A percentile compares a stretch with the other conserved stretches of the same genome.
These are phyloP conservation scores for Blastobotrys indianensis DNA, from an alignment of 1,139 yeast species.

Conservation along the genomic window DNA sequence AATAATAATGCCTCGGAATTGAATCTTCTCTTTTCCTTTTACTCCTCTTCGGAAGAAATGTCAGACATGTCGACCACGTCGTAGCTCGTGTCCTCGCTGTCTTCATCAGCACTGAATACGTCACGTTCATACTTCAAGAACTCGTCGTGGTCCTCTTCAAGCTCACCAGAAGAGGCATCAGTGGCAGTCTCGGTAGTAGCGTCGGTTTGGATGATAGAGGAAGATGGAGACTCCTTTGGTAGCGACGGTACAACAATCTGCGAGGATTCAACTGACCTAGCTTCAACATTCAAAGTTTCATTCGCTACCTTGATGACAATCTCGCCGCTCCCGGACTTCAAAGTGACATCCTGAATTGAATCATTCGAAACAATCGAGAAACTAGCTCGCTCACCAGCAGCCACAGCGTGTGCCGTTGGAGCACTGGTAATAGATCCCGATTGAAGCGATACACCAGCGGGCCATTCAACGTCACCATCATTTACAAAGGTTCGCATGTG, in stretches of 20 bases:
- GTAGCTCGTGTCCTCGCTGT: slow-evolving; percentile 13
- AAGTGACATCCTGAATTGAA: no score
- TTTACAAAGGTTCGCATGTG: slow-evolving; percentile 6
- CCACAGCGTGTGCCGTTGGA: background rate
- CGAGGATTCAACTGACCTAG: slow-evolving; percentile 14
- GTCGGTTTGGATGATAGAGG: slow-evolving; percentile 6
- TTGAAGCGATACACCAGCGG: slow-evolving; percentile 7
- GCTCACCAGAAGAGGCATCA: background rate
- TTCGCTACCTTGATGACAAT: slow-evolving; percentile 1
- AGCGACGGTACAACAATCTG: slow-evolving; percentile 23
- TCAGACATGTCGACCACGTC: slow-evolving; percentile 19
- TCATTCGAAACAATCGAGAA: background rate
- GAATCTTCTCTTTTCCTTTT: background rate
- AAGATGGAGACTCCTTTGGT: slow-evolving; percentile 19
- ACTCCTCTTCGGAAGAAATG: slow-evolving; percentile 13
- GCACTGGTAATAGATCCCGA: background rate
- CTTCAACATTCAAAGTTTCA: background rate
- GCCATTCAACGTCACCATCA: slow-evolving; percentile 8
- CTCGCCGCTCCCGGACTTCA: no score
- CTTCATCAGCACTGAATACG: slow-evolving; percentile 9
- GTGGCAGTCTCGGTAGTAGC: background rate
- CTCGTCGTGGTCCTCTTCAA: slow-evolving; percentile 5
- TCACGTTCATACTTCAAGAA: slow-evolving; percentile 7
- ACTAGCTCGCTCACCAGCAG: slow-evolving; percentile 1
- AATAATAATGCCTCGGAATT: no score